Evolutionary conservation across 768 basidiomycete species (phyloP), one percentile per base, ranked within the genome.

Genomic region (Pleurotus eryngii): DNA sequence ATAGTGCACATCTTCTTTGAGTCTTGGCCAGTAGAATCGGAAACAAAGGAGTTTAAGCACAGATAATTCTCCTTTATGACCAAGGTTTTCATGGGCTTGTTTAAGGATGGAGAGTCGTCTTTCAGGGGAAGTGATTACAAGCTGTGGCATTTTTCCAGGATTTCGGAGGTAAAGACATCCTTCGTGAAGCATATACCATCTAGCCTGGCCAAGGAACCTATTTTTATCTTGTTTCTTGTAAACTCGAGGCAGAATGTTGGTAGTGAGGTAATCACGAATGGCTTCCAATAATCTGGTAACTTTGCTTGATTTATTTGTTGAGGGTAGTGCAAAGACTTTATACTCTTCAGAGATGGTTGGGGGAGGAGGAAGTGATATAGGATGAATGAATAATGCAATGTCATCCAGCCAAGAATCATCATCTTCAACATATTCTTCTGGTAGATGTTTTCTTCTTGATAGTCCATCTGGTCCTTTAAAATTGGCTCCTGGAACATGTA

Each of bases 391-490:
- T 18, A 43, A 43, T 3, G 42, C 2, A 3, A 43, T 43, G 3
- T 43, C 42, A 3, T 43, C 42, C 3, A 43, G 18, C 42, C 42
- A 43, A 0, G 47, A 3, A 22, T 48, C 47, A 26, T 48, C 47
- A 2, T 42, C 40, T 4, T 42, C 40, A 2, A 67, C 40, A 30
- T 60, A 57, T 26, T 62, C 63, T 30, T 65, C 66, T 8, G 27
- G 61, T 42, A 46, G 60, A 4, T 42, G 39, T 11, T 39, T 37
- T 38, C 64, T 47, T 39, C 68, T 20, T 2, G 75, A 76, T 11
- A 76, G 50, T 0, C 59, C 72, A 61, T 75, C 75, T 2, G 75
- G 70, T 5, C 68, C 73, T 55, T 57, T 57, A 50, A 70, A 70
- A 22, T 55, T 47, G 0, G 61, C 57, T 0, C 61, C 73, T 0